Conservation (phyloP, 768 basidiomycete species). For the Leccinellum albellum region DNA sequence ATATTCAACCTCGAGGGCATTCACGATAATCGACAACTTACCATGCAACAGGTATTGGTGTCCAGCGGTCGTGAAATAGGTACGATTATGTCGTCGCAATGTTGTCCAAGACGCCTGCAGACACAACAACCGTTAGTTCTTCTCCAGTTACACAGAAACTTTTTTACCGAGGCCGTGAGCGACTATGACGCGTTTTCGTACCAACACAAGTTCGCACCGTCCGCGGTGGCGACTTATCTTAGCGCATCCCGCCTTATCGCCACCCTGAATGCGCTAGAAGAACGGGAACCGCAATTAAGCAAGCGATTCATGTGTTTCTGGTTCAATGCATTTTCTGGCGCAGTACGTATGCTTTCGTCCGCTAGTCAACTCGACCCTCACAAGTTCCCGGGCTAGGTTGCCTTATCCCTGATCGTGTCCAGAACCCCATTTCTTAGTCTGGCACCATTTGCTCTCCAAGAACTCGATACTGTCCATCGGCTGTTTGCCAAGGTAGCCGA, state of each 20-base stretch:
- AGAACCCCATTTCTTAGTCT: slow-evolving; percentile 58
- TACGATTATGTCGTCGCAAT: slow-evolving; percentile 27
- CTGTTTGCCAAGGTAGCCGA: slow-evolving; percentile 56
- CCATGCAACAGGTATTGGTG: slow-evolving; percentile 63
- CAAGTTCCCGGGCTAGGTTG: slow-evolving; percentile 40
- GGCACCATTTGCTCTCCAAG: slow-evolving; percentile 55
- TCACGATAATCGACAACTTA: slow-evolving; percentile 46
- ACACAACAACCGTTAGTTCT: slow-evolving; percentile 41
- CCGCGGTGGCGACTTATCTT: slow-evolving; percentile 66
- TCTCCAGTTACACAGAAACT: slow-evolving; percentile 63
- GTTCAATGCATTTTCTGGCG: slow-evolving; percentile 72
- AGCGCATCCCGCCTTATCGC: slow-evolving; percentile 56
- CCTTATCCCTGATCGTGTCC: slow-evolving; percentile 60
- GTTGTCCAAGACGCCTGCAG: neutral
- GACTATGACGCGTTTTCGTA: slow-evolving; percentile 51
- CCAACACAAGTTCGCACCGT: slow-evolving; percentile 61
- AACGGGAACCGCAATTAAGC: slow-evolving; percentile 56
- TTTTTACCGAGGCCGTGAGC: slow-evolving; percentile 64
- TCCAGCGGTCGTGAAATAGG: slow-evolving; percentile 62
- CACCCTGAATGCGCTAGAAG: slow-evolving; percentile 52
- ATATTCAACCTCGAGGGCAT: slow-evolving; percentile 37
- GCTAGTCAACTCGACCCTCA: neutral
- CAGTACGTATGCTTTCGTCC: slow-evolving; percentile 41
- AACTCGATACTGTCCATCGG: slow-evolving; percentile 54
- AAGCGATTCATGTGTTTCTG: slow-evolving; percentile 68